Evolutionary conservation across 2,329 filamentous ascomycete species (phyloP).

Genomic region (Metarhizium sp.): DNA sequence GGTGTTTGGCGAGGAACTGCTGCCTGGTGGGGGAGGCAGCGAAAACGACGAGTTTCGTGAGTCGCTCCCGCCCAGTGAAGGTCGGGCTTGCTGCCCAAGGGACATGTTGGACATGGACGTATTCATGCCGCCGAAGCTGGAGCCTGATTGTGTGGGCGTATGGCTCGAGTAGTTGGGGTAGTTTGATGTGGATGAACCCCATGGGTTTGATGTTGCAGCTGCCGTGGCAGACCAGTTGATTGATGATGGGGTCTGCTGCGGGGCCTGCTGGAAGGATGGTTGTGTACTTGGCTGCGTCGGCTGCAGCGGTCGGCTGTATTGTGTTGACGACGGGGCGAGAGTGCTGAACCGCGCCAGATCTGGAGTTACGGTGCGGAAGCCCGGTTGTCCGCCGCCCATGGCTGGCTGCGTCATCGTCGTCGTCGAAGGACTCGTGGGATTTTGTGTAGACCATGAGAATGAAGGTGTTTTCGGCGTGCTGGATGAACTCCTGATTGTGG

Average conservation of each 20-base stretch:
- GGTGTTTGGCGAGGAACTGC: conserved; percentile 14
- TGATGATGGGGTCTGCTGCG: conserved; percentile 23
- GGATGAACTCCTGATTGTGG: conserved; percentile 19
- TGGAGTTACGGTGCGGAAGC: conserved; percentile 49
- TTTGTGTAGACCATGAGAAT: conserved; percentile 58
- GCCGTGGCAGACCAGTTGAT: conserved; percentile 42
- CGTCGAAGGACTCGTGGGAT: conserved; percentile 26
- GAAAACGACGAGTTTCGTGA: conserved; percentile 42
- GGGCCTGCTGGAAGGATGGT: conserved; percentile 18
- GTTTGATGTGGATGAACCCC: conserved; percentile 28
- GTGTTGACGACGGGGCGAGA: conserved; percentile 49
- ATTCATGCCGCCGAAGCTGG: conserved; percentile 26
- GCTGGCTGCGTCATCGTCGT: conserved; percentile 18
- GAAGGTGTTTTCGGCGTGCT: conserved; percentile 34
- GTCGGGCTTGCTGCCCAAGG: conserved; percentile 31
- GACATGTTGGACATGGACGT: conserved; percentile 39
- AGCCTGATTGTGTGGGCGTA: conserved; percentile 15
- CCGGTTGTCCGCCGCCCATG: conserved; percentile 14
- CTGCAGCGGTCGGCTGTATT: conserved; percentile 53
- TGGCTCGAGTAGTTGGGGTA: conserved; percentile 13
- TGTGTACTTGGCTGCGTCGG: conserved; percentile 23
- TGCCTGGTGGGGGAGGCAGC: conserved; percentile 43
- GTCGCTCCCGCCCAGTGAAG: conserved; percentile 12
- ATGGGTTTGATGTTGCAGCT: conserved; percentile 34
- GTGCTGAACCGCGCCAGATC: conserved; percentile 46